phyloP scores from a whole-genome alignment of 371 early-diverging fungal genomes.

The Rhizopus sp. region DNA sequence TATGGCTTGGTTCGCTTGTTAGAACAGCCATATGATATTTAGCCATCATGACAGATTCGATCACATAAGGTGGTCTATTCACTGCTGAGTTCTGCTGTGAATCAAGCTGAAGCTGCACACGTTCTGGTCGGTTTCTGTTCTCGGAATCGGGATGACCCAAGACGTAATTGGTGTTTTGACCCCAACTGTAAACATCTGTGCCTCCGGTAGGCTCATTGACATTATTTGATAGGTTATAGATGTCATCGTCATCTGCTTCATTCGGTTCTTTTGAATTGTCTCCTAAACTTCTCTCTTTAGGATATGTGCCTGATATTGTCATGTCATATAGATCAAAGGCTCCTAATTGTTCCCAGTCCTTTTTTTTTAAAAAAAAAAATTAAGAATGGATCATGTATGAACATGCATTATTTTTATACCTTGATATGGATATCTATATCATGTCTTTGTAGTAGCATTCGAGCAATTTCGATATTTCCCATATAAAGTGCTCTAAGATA shows the following conservation, averaged over 20 bases:
- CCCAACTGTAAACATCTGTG: conserved; percentile 76
- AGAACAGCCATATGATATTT: conserved; percentile 73
- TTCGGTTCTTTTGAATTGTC: background rate
- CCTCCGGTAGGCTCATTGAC: conserved; percentile 28
- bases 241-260: background rate
- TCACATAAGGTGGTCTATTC: conserved; percentile 34
- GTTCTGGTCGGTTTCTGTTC: conserved; percentile 65
- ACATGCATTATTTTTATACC: conserved; percentile 20
- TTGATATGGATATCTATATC: conserved; percentile 59
- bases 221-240: background rate
- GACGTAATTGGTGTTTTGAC: conserved; percentile 70
- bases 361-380: background rate
- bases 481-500: conserved; percentile 59
- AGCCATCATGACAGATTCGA: conserved; percentile 54
- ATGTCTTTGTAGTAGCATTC: conserved; percentile 50
- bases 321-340: conserved; percentile 34
- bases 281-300: conserved; percentile 7
- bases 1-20: conserved; percentile 51
- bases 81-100: conserved; percentile 25
- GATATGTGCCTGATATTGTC: conserved; percentile 17
- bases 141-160: conserved; percentile 72
- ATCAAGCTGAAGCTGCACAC: conserved; percentile 54
- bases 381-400: background rate
- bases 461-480: conserved; percentile 65
- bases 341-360: conserved; percentile 37